These are phyloP conservation scores for Magnolia sinica DNA, from an alignment of 164 flowering plant genomes.

Conservation along the genomic window DNA sequence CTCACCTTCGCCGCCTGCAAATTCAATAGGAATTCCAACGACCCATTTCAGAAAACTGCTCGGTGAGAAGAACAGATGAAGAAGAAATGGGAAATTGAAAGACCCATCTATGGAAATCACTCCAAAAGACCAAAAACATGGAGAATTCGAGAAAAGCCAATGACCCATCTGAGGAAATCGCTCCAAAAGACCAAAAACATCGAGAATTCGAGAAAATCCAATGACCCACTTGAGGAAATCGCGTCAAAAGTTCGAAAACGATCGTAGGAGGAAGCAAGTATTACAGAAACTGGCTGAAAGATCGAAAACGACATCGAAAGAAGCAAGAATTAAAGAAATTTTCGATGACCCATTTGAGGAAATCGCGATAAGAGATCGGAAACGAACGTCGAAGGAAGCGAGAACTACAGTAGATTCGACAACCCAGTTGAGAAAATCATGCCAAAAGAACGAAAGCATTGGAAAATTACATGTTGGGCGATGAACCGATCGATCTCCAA, in stretches of 20 bases:
- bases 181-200: not conserved
- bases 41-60: not conserved
- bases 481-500: slow-evolving; percentile 56
- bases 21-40: not conserved
- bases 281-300: too few relatives aligned
- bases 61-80: not conserved
- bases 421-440: not conserved
- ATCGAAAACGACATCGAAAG: too few relatives aligned
- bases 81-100: not conserved
- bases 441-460: not conserved
- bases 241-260: too few relatives aligned
- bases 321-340: too few relatives aligned
- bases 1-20: slow-evolving; percentile 60
- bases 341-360: too few relatives aligned
- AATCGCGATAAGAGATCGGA: too few relatives aligned
- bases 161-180: not conserved
- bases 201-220: not conserved
- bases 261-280: too few relatives aligned
- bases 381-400: not conserved
- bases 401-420: not conserved
- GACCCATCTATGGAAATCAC: not conserved
- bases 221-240: not conserved
- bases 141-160: not conserved
- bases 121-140: not conserved
- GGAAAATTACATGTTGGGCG: slow-evolving; percentile 54